Percentiles rank a stretch among this genome's conserved stretches.
phyloP scores from a whole-genome alignment of 176 grass and related monocot genomes.

The Poa annua region DNA sequence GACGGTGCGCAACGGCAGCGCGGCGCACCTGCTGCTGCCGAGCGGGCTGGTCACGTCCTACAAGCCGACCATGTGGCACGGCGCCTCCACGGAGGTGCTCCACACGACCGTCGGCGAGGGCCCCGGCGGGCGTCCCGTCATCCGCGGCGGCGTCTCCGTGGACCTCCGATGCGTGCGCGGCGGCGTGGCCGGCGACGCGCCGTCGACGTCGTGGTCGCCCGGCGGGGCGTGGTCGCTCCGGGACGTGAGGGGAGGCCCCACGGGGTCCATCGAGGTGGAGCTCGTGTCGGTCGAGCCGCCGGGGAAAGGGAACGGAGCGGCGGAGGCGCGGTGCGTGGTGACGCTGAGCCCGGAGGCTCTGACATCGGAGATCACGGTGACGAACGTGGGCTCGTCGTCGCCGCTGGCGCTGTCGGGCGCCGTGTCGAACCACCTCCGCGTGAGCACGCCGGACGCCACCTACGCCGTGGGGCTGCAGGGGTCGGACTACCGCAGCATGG shows the following conservation, averaged over 20 bases:
- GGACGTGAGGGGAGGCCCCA: slow-evolving; percentile 55
- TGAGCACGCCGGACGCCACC: slow-evolving; percentile 83
- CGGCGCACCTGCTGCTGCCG: slow-evolving; percentile 72
- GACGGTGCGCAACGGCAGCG: slow-evolving; percentile 64
- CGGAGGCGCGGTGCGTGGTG: slow-evolving; percentile 58
- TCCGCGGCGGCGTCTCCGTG: slow-evolving; percentile 63
- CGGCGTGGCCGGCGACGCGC: neutral
- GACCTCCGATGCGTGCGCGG: slow-evolving; percentile 50
- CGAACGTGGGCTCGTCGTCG: slow-evolving; percentile 41
- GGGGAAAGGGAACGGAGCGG: neutral
- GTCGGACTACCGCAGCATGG: slow-evolving; percentile 61
- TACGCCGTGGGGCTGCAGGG: slow-evolving; percentile 68
- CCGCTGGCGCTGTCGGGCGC: slow-evolving; percentile 53
- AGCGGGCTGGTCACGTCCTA: slow-evolving; percentile 85
- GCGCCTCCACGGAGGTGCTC: slow-evolving; percentile 60
- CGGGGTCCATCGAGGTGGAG: slow-evolving; percentile 69
- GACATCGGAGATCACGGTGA: slow-evolving; percentile 50
- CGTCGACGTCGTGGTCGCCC: slow-evolving; percentile 43
- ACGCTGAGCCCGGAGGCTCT: slow-evolving; percentile 56
- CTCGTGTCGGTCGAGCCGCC: slow-evolving; percentile 51
- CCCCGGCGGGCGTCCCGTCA: slow-evolving; percentile 29
- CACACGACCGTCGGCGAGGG: slow-evolving; percentile 63
- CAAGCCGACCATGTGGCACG: slow-evolving; percentile 88
- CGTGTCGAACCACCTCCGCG: slow-evolving; percentile 74
- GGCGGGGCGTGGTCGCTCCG: slow-evolving; percentile 59